phyloP scores from a whole-genome alignment of 108 stramenopile genomes.

The Fragilaria crotonensis region DNA sequence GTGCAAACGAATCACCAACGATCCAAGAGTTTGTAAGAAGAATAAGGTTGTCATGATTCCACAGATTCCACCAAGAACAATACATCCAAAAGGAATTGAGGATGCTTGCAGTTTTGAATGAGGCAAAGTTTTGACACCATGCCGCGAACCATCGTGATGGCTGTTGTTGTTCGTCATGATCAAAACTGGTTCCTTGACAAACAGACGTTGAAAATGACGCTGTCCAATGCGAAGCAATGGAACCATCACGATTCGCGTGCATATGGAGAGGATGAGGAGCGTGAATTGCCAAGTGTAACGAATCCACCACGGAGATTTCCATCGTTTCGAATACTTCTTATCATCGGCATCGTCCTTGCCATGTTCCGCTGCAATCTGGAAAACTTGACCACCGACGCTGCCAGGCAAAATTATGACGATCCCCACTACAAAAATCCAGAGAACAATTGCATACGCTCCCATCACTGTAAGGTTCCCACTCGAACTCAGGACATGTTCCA shows the following conservation, averaged over 20 bases:
- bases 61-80: conserved; percentile 14
- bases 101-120: background rate
- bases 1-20: conserved; percentile 24
- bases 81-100: background rate
- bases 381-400: background rate
- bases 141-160: background rate
- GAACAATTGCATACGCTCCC: background rate
- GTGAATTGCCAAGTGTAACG: conserved; percentile 8
- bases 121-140: background rate
- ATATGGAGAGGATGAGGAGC: conserved; percentile 2
- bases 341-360: background rate
- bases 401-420: background rate
- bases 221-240: background rate
- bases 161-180: background rate
- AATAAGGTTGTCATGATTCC: conserved; percentile 6
- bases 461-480: background rate
- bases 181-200: background rate
- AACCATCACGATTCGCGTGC: background rate
- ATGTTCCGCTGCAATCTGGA: background rate
- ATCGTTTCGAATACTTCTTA: background rate
- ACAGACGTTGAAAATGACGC: background rate
- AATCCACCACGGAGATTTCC: conserved; percentile 27
- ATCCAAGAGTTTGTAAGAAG: conserved; percentile 25
- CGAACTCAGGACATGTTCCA: background rate
- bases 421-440: background rate